Conservation (phyloP, 108 stramenopile species). For the Nitzschia palea region DNA sequence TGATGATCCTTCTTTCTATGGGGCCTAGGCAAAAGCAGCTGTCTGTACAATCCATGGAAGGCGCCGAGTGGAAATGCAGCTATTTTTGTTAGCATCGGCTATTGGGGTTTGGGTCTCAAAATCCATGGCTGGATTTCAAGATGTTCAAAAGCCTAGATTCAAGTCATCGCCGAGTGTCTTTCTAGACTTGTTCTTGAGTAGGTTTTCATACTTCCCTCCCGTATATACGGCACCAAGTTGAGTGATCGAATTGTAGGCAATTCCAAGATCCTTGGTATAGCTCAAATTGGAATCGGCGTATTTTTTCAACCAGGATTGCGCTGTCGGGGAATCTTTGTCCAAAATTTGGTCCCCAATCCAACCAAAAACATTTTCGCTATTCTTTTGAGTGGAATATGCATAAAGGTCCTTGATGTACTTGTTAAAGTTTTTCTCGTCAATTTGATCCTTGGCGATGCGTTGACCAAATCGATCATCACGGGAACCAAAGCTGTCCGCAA, state of each 20-base stretch:
- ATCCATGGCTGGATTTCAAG: too few species aligned
- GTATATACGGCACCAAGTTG: slow-evolving; percentile 83
- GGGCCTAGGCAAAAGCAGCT: too few species aligned
- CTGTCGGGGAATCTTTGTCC: slow-evolving; percentile 53
- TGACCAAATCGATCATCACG: slow-evolving; percentile 77
- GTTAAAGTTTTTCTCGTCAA: slow-evolving; percentile 65
- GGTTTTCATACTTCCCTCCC: slow-evolving; percentile 84
- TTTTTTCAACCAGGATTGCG: slow-evolving; percentile 75
- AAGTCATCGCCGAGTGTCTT: slow-evolving; percentile 77
- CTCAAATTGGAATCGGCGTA: slow-evolving; percentile 69
- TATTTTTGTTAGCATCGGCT: too few species aligned
- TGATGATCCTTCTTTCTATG: too few species aligned
- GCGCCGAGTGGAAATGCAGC: too few species aligned
- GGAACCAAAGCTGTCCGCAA: slow-evolving; percentile 84
- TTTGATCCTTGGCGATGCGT: slow-evolving; percentile 46
- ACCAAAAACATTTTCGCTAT: slow-evolving; percentile 28
- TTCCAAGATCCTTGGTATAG: slow-evolving; percentile 77
- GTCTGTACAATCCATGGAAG: too few species aligned
- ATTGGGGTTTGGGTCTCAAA: too few species aligned
- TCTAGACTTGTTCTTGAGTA: slow-evolving; percentile 79
- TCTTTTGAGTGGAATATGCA: background rate
- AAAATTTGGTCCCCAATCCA: slow-evolving; percentile 44
- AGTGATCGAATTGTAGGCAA: slow-evolving; percentile 80
- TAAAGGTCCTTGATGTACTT: slow-evolving; percentile 53
- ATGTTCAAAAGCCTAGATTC: slow-evolving; percentile 31